These are phyloP conservation scores for Phialophora expanda DNA, from an alignment of 2,329 filamentous ascomycete genomes.

Conservation along the genomic window DNA sequence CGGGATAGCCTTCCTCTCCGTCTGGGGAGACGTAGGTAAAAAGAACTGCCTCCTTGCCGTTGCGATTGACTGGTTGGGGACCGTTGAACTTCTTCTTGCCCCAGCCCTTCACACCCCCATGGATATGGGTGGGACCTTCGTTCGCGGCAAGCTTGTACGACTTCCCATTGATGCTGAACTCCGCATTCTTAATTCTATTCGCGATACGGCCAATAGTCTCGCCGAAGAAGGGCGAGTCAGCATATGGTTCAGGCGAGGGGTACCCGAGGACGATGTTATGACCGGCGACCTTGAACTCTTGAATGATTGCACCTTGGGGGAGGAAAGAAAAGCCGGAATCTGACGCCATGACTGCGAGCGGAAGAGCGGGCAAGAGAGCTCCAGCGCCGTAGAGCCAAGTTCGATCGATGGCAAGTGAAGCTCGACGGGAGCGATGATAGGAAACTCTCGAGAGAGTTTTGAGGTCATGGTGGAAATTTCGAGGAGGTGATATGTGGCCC, in stretches of 20 bases:
- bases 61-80: constrained; percentile 61
- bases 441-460: neutral
- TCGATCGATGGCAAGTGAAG: neutral
- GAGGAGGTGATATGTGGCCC: constrained; percentile 6
- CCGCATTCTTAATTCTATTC: constrained; percentile 77
- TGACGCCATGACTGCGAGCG: constrained; percentile 36
- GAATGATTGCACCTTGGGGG: constrained; percentile 54
- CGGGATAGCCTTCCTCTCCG: constrained; percentile 89
- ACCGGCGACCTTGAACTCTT: constrained; percentile 77
- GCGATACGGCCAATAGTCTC: constrained; percentile 86
- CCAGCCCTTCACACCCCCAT: constrained; percentile 78
- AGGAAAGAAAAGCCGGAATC: constrained; percentile 53
- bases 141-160: constrained; percentile 75
- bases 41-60: constrained; percentile 69
- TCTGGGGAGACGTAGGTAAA: constrained; percentile 68
- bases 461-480: constrained; percentile 11
- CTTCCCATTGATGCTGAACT: constrained; percentile 74
- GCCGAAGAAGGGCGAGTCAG: constrained; percentile 81
- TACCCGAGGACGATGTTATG: constrained; percentile 90
- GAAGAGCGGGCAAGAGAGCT: neutral
- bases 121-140: constrained; percentile 77
- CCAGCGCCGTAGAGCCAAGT: neutral
- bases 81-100: constrained; percentile 78
- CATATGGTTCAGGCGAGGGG: constrained; percentile 75
- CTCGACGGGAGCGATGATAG: constrained; percentile 2